Conservation (phyloP, 1,139 yeast species). For the Cylindricascospora bacillispora region DNA sequence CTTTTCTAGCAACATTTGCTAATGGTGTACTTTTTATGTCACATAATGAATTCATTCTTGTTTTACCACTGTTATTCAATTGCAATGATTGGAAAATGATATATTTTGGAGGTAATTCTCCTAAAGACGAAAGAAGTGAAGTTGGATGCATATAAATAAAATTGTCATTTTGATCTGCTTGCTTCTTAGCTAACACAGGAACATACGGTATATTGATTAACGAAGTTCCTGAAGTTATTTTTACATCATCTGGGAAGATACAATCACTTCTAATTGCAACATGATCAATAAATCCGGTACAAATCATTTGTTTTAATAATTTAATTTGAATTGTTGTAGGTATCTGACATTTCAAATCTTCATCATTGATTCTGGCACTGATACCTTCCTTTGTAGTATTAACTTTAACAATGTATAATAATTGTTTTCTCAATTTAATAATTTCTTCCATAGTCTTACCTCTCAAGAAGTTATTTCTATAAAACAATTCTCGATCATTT, state of each 20-base stretch:
- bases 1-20: conserved; percentile 60
- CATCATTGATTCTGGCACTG: conserved; percentile 37
- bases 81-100: conserved; percentile 58
- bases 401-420: conserved; percentile 58
- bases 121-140: conserved; percentile 42
- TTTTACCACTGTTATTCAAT: conserved; percentile 31
- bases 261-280: conserved; percentile 72
- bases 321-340: conserved; percentile 61
- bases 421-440: conserved; percentile 63
- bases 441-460: conserved; percentile 77
- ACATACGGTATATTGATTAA: conserved; percentile 61
- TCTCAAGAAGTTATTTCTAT: conserved; percentile 46
- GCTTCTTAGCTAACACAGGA: conserved; percentile 47
- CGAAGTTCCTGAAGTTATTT: conserved; percentile 43
- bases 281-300: conserved; percentile 89
- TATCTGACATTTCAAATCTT: conserved; percentile 46
- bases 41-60: conserved; percentile 65
- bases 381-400: conserved; percentile 47
- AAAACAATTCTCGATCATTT: conserved; percentile 35
- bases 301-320: conserved; percentile 79
- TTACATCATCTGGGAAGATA: conserved; percentile 49
- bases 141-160: conserved; percentile 66
- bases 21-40: conserved; percentile 66
- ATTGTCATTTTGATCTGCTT: conserved; percentile 34
- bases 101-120: conserved; percentile 58